Evolutionary conservation across 2,329 filamentous ascomycete species (phyloP).

Genomic region (Penicillium occitanis): DNA sequence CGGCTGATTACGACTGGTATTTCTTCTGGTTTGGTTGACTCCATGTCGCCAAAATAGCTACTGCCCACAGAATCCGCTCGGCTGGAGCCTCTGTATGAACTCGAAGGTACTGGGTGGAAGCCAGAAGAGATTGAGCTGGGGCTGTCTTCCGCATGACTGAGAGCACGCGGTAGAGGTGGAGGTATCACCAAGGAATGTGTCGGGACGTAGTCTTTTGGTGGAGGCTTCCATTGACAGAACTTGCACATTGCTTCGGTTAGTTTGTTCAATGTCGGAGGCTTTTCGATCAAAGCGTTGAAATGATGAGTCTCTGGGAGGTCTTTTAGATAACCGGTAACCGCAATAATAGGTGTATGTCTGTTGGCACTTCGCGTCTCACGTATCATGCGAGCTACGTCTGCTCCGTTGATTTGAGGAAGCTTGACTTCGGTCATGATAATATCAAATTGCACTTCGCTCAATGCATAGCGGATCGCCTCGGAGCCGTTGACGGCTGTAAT

Average conservation of each 20-base stretch:
- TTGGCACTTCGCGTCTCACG: constrained; percentile 95
- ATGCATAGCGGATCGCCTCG: constrained; percentile 88
- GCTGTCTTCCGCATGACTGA: constrained; percentile 69
- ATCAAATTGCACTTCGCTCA: constrained; percentile 97
- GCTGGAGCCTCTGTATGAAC: constrained; percentile 75
- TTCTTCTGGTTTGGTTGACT: constrained; percentile 76
- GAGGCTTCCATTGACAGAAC: constrained; percentile 90
- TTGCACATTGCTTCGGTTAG: constrained; percentile 82
- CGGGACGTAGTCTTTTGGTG: constrained; percentile 57
- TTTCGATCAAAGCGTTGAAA: constrained; percentile 93
- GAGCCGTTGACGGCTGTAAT: constrained; percentile 87
- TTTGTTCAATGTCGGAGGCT: constrained; percentile 91
- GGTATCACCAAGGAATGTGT: constrained; percentile 60
- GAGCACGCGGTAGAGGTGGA: constrained; percentile 61
- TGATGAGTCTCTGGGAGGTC: constrained; percentile 93
- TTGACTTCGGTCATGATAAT: constrained; percentile 98
- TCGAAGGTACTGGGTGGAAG: constrained; percentile 68
- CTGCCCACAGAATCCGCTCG: constrained; percentile 81
- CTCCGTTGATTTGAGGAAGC: constrained; percentile 88
- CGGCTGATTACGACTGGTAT: constrained; percentile 72
- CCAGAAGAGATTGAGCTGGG: constrained; percentile 75
- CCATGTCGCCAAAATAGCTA: constrained; percentile 82
- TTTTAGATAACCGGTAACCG: constrained; percentile 96
- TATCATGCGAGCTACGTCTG: constrained; percentile 96
- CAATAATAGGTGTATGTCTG: constrained; percentile 89